These are phyloP conservation scores for Leishmania amazonensis DNA, from an alignment of 208 protist species.

Conservation along the genomic window DNA sequence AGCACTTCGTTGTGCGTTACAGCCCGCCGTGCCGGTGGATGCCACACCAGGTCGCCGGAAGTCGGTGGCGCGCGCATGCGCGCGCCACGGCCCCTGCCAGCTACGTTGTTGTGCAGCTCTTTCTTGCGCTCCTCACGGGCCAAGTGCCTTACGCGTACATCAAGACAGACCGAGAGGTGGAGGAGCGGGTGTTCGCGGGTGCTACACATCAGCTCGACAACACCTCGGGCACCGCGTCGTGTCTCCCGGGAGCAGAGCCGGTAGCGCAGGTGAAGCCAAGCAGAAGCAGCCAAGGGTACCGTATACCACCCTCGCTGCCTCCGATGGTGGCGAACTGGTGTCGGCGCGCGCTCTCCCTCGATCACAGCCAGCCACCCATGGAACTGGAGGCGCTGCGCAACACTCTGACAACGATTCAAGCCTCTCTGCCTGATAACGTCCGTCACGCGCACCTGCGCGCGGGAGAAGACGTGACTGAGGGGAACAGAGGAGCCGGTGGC, in stretches of 20 bases:
- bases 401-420: slow-evolving; percentile 17
- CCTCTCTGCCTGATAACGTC: slow-evolving; percentile 8
- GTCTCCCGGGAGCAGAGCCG: not conserved
- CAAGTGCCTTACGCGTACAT: slow-evolving; percentile 49
- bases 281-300: slow-evolving; percentile 34
- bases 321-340: slow-evolving; percentile 27
- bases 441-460: not conserved
- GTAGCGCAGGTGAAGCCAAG: slow-evolving; percentile 18
- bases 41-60: slow-evolving; percentile 21
- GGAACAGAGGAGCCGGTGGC: not conserved
- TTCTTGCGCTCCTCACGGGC: slow-evolving; percentile 53
- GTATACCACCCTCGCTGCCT: slow-evolving; percentile 36
- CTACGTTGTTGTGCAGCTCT: slow-evolving; percentile 65
- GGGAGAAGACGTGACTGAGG: not conserved
- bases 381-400: slow-evolving; percentile 31
- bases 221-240: not conserved
- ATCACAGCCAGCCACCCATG: slow-evolving; percentile 22
- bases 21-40: slow-evolving; percentile 35
- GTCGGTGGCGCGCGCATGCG: slow-evolving; percentile 70
- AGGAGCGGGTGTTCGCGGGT: slow-evolving; percentile 31
- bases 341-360: slow-evolving; percentile 26
- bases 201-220: not conserved
- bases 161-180: slow-evolving; percentile 33
- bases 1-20: slow-evolving; percentile 31
- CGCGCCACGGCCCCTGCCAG: slow-evolving; percentile 46